Evolutionary conservation across 1,284 basidiomycete genomes (phyloP), one percentile per base, ranked within the genome.

Genomic region (Ustilago lituana): DNA sequence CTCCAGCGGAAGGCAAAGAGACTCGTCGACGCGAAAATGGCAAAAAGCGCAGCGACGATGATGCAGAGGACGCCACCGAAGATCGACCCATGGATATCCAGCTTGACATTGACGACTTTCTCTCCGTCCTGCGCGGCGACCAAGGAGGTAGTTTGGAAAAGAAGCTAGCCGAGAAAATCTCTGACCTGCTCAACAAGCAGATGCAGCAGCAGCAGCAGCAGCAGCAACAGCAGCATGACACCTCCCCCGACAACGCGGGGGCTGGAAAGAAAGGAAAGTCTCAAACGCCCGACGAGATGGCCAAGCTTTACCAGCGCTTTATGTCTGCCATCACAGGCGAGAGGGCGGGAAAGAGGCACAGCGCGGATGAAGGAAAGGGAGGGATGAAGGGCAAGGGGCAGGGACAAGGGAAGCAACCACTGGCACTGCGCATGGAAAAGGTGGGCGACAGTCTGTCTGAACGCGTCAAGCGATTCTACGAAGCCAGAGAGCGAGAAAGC

Each of bases 401-500:
- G 15, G 12, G 24, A 23, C 33, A 27, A 22, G 23, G 36, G 9
- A 49, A 35, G 26, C 37, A 53, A 29, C 33, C 22, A 6, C 35
- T 46, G 11, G 44, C 45, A 5, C n/a, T 64, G 29, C 45, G 57
- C 3, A 70, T 70, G 67, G 52, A 45, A 38, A 71, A 65, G 27
- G 63, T 72, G 11, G 63, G 63, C 15, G 68, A 72, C 27, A 72
- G 59, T 31, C 27, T 72, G 19, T 45, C 48, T 6, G 68, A 72
- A 26, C 50, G 68, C n/a, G 68, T 55, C n/a, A 59, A 67, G 20
- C 54, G 68, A 6, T 72, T 67, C 19, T 72, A 72, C 31, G 68
- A 72, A 12, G 63, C 54, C 3, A 53, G 55, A 19, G 31, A 59
- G 32, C 24, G 50, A 11, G 9, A 60, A 22, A 27, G 10, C 32